Base-by-base conservation (phyloP, 768 basidiomycete genomes). In the Boletus eberwhitei region DNA sequence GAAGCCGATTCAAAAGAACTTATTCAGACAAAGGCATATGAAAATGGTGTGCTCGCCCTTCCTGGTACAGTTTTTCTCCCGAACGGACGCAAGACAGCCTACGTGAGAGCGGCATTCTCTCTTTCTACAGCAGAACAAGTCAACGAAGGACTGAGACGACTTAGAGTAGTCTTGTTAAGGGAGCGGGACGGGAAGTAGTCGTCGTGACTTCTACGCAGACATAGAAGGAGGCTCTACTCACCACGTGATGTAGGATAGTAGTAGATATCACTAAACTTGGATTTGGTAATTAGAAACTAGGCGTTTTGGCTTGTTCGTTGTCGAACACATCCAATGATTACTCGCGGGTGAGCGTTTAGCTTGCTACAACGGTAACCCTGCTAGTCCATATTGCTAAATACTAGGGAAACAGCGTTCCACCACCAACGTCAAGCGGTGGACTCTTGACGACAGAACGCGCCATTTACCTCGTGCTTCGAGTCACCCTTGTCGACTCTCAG, bases 61-160 rank as follows among this genome's bases (percentile, higher is more conserved):
- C 94, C 94, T 1, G 94, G 94, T 16, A 85, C 80, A 2, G 84
- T 84, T 19, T 95, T 94, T 74, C 75, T 87, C 52, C 91, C 93
- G 16, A 83, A 79, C 55, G 85, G 83, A 13, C 73, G 79, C 38
- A 83, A 78, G 65, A 86, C 87, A 8, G 76, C 84, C 22, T 90
- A 87, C 66, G 88, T 95, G 29, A 80, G 94, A 40, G 90, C 90
- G 17, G 78, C 89, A 37, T 97, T 96, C 73, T 90, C 89, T 65
- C 67, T 89, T 54, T 73, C 83, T 19, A 73, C 75, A 1, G 81
- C 80, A 52, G 81, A 83, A 34, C 82, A 93, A 39, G 85, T 90
- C 3, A 84, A 91, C 44, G 82, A 86, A 73, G 93, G 86, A 2
- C 66, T 95, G 58, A 74, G 71, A 56, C 75, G 93, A 57, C 71